phyloP scores from a whole-genome alignment of 2,329 filamentous ascomycete species.

The Colletotrichum nymphaeae region DNA sequence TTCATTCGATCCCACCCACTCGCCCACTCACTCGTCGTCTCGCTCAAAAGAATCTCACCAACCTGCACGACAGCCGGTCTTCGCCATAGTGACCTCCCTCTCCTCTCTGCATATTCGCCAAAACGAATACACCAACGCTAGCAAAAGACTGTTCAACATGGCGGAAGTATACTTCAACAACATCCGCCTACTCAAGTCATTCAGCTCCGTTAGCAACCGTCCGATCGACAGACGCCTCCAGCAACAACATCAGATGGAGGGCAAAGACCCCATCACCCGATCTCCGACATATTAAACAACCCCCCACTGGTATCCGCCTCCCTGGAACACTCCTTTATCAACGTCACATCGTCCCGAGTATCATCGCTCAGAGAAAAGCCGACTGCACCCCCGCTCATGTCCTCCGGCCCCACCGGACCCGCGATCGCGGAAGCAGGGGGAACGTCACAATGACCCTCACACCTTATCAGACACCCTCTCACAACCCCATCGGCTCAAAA shows the following conservation, averaged over 20 bases:
- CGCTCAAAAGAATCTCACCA: too few species aligned
- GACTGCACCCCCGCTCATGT: not conserved
- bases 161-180: too few species aligned
- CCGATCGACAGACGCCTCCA: not conserved
- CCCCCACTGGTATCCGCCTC: not conserved
- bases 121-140: too few species aligned
- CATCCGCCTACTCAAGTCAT: too few species aligned
- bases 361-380: not conserved
- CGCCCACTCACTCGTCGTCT: too few species aligned
- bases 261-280: not conserved
- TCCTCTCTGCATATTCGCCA: too few species aligned
- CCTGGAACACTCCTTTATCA: not conserved
- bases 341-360: slow-evolving; percentile 27
- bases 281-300: not conserved
- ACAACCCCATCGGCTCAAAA: not conserved
- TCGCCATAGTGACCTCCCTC: too few species aligned
- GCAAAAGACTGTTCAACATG: too few species aligned
- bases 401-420: too few species aligned
- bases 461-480: not conserved
- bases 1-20: too few species aligned
- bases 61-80: too few species aligned
- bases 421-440: not conserved
- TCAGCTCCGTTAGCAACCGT: not conserved
- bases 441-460: slow-evolving; percentile 6
- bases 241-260: not conserved